Evolutionary conservation across 306 rosid species (phyloP), one percentile per base, ranked within the genome.

Genomic region (Quercus bicolor): DNA sequence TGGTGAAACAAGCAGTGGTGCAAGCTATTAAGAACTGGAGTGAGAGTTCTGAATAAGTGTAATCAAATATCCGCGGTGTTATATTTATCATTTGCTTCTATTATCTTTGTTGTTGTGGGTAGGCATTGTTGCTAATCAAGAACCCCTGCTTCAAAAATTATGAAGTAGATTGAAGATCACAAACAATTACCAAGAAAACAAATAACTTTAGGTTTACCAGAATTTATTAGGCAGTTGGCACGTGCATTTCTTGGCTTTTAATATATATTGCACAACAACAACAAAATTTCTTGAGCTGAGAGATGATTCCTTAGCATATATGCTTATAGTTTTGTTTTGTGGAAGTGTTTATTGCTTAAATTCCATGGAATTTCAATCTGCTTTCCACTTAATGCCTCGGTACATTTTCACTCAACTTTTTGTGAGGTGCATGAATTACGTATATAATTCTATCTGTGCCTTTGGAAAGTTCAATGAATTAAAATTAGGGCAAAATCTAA

Each of bases 21-120:
- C 73, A 78, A 75, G 89, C 92, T 33, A 86, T 86, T 70, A 86
- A 82, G 85, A 86, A 66, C 75, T 88, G 92, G 92, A 82, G 81
- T 70, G 85, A 84, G 72, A 77, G 73, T 21, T 54, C 60, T 52
- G 85, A 82, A 75, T 84, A 82, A 78, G 76, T 75, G 23, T 86
- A 86, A 64, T 33, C 21, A 64, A 57, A 56, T 18, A 51, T 60
- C 16, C 21, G 28, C 51, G 26, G 45, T 56, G 34, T 40, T 68
- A 34, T 33, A 29, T 23, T 72, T 74, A 21, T 56, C 29, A 52
- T 53, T 19, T 5, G n/a, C 34, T 16, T 14, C 6, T 18, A 7
- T 45, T n/a, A 20, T 45, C 56, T 40, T 65, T 73, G 5, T 54
- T 70, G 52, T 43, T 14, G 5, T 53, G 7, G 19, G 12, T 26